Evolutionary conservation across 2,329 filamentous ascomycete species (phyloP).

Genomic region (Geosmithia morbida): DNA sequence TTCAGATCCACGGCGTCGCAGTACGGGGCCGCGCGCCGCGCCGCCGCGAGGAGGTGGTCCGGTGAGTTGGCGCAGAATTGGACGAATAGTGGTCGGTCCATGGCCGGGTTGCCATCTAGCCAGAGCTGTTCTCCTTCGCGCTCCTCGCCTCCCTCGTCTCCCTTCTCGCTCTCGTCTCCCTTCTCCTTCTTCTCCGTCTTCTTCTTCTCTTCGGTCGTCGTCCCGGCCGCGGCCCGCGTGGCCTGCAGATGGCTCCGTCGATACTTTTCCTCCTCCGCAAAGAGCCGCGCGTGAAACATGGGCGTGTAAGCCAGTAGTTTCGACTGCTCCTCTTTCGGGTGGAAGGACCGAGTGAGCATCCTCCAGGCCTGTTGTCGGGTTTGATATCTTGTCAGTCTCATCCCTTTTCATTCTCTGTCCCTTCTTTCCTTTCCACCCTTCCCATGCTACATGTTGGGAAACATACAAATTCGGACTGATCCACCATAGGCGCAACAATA

Average conservation of each 20-base stretch:
- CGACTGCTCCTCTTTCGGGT: constrained; percentile 48
- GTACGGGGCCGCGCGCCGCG: constrained; percentile 63
- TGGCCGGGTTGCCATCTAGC: constrained; percentile 73
- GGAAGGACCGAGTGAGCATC: constrained; percentile 86
- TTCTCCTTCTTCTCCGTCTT: neutral
- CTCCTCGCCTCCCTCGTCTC: neutral
- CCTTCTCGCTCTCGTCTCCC: neutral
- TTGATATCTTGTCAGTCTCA: constrained; percentile 2
- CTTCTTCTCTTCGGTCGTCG: neutral
- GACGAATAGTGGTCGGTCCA: constrained; percentile 84
- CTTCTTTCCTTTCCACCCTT: neutral
- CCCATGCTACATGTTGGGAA: neutral
- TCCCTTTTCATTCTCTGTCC: neutral
- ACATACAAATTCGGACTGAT: constrained; percentile 91
- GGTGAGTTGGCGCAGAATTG: constrained; percentile 93
- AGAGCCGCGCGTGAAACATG: constrained; percentile 91
- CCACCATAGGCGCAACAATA: constrained; percentile 93
- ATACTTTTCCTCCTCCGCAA: constrained; percentile 62
- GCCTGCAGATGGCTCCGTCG: constrained; percentile 73
- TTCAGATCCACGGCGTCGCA: constrained; percentile 96
- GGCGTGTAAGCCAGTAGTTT: constrained; percentile 79
- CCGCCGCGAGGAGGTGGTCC: constrained; percentile 65
- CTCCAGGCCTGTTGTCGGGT: constrained; percentile 69
- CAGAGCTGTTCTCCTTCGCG: constrained; percentile 22
- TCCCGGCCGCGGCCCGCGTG: constrained; percentile 15